Conservation (phyloP, 495 filamentous ascomycete genomes). For the Lindgomyces ingoldianus region DNA sequence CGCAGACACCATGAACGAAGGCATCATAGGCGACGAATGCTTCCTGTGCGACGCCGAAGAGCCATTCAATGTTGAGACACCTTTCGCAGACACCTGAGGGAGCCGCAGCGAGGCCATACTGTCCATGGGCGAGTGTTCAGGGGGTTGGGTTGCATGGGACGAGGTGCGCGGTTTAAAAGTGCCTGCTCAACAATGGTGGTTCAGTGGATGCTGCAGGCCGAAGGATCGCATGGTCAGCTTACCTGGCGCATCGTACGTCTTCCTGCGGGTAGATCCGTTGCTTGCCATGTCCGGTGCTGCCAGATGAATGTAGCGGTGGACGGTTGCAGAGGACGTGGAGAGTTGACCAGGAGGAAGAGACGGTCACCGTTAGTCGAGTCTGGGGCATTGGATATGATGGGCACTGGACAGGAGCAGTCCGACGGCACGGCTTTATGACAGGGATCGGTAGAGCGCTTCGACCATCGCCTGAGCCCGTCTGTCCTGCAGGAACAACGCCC, state of each 20-base stretch:
- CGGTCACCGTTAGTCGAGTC: neutral
- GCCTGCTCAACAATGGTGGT: conserved; percentile 1
- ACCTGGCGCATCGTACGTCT: neutral
- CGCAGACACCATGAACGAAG: conserved; percentile 94
- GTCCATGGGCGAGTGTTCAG: conserved; percentile 26
- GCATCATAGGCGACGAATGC: conserved; percentile 56
- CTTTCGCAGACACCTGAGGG: neutral
- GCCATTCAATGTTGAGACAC: neutral
- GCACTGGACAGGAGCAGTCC: neutral
- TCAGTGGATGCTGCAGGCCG: neutral
- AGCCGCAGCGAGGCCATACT: conserved; percentile 24
- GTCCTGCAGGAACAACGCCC: conserved; percentile 1
- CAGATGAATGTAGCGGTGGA: neutral
- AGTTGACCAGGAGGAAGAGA: no score
- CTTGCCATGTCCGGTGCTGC: neutral
- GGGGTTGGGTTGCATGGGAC: conserved; percentile 29
- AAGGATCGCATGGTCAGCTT: neutral
- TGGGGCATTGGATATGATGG: neutral
- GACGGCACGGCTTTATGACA: neutral
- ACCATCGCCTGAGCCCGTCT: neutral
- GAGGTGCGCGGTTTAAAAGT: conserved; percentile 18
- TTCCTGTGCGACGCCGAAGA: conserved; percentile 24
- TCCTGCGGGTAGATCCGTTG: neutral
- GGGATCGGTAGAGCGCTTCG: neutral
- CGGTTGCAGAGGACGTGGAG: neutral